Conservation (phyloP, 345 rosid genomes). For the Passiflora organensis region DNA sequence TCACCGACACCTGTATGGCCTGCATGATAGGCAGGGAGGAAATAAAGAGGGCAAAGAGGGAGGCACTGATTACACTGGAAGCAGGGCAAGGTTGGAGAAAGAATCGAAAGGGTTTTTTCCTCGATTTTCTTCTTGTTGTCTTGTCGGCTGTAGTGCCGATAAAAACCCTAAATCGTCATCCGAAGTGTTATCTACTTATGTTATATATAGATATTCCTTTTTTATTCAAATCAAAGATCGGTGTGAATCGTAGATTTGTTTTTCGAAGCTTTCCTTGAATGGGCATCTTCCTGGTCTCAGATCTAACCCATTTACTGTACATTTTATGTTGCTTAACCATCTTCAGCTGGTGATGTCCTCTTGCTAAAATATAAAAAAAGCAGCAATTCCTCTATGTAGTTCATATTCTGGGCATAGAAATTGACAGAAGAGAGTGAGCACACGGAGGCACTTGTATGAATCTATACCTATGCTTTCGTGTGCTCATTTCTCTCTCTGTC, state of each 20-base stretch:
- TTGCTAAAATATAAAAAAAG: neutral
- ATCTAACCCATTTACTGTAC: constrained; percentile 38
- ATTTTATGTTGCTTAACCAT: constrained; percentile 6
- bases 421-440: constrained; percentile 99
- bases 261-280: constrained; percentile 31
- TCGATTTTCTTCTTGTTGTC: neutral
- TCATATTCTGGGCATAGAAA: constrained; percentile 39
- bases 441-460: constrained; percentile 66
- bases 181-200: neutral
- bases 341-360: neutral
- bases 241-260: constrained; percentile 17
- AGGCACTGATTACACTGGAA: neutral
- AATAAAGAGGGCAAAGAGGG: constrained; percentile 3
- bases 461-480: constrained; percentile 70
- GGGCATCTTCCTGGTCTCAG: constrained; percentile 35
- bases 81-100: neutral
- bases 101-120: neutral
- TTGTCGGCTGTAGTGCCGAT: neutral
- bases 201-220: no score
- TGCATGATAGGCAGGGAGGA: constrained; percentile 43
- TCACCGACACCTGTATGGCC: constrained; percentile 48
- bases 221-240: constrained; percentile 8
- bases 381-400: constrained; percentile 2
- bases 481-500: constrained; percentile 98
- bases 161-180: constrained; percentile 31